phyloP scores from a whole-genome alignment of 495 filamentous ascomycete species.

The Zalerion maritima region DNA sequence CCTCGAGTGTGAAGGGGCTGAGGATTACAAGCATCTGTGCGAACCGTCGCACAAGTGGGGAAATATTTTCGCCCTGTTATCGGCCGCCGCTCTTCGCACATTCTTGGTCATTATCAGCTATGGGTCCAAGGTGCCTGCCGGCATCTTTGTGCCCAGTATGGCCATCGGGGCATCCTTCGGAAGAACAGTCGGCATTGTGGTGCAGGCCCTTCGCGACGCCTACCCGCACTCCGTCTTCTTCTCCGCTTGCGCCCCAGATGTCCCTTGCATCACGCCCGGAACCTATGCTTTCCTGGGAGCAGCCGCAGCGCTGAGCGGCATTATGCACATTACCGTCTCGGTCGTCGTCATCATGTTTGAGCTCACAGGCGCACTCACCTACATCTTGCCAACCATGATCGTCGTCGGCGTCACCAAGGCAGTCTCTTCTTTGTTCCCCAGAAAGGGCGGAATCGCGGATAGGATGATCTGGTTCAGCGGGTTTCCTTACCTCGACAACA shows the following conservation, averaged over 20 bases:
- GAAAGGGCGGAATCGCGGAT: slow-evolving; percentile 95
- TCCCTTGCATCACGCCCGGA: slow-evolving; percentile 92
- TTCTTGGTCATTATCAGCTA: slow-evolving; percentile 93
- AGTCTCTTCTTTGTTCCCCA: slow-evolving; percentile 75
- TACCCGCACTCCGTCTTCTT: slow-evolving; percentile 76
- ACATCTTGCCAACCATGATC: slow-evolving; percentile 96
- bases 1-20: slow-evolving; percentile 80
- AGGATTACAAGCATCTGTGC: slow-evolving; percentile 88
- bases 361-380: slow-evolving; percentile 83
- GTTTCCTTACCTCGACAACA: slow-evolving; percentile 94
- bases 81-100: slow-evolving; percentile 69
- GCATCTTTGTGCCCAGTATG: slow-evolving; percentile 97
- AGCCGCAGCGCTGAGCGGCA: slow-evolving; percentile 87
- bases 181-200: slow-evolving; percentile 82
- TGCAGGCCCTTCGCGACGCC: slow-evolving; percentile 75
- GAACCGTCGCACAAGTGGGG: slow-evolving; percentile 59
- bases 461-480: slow-evolving; percentile 99
- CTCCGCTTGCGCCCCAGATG: slow-evolving; percentile 71
- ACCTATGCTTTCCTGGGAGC: slow-evolving; percentile 94
- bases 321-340: slow-evolving; percentile 95
- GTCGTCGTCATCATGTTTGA: slow-evolving; percentile 99
- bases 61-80: slow-evolving; percentile 64
- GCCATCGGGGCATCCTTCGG: slow-evolving; percentile 92
- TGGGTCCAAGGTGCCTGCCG: slow-evolving; percentile 94
- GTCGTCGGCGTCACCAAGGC: slow-evolving; percentile 96